These are phyloP conservation scores for Penicillium nucicola DNA, from an alignment of 495 filamentous ascomycete genomes.

Conservation along the genomic window DNA sequence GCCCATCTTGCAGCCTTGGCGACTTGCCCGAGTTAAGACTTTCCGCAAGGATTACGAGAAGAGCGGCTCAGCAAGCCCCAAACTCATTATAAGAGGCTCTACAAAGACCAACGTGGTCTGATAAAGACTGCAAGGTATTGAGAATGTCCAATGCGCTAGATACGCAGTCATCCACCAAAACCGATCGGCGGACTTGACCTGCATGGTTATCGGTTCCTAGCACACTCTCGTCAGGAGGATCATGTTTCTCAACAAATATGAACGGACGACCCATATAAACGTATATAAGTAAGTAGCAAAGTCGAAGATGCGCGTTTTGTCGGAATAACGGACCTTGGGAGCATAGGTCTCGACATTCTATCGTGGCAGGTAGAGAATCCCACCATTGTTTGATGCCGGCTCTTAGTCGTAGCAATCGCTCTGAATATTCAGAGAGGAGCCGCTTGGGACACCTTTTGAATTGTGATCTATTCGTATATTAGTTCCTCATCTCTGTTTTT, in stretches of 20 bases:
- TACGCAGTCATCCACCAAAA: slow-evolving; percentile 40
- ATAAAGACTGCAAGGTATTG: slow-evolving; percentile 36
- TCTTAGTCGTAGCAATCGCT: slow-evolving; percentile 32
- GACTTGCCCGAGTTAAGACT: slow-evolving; percentile 27
- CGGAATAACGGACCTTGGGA: slow-evolving; percentile 35
- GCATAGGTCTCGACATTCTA: slow-evolving; percentile 31
- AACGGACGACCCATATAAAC: slow-evolving; percentile 48
- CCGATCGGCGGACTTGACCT: slow-evolving; percentile 27
- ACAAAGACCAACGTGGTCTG: slow-evolving; percentile 40
- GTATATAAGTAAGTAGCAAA: slow-evolving; percentile 42
- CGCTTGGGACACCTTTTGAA: slow-evolving; percentile 36
- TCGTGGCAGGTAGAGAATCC: slow-evolving; percentile 33
- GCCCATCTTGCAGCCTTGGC: slow-evolving; percentile 6
- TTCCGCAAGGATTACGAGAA: slow-evolving; percentile 47
- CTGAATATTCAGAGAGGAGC: slow-evolving; percentile 35
- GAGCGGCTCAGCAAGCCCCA: slow-evolving; percentile 44
- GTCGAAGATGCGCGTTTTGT: slow-evolving; percentile 39
- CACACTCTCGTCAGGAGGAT: slow-evolving; percentile 6
- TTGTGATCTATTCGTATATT: slow-evolving; percentile 9
- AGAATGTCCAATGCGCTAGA: slow-evolving; percentile 44
- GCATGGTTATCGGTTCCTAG: slow-evolving; percentile 3
- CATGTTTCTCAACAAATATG: slow-evolving; percentile 32
- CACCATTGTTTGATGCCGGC: slow-evolving; percentile 42
- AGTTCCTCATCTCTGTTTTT: not conserved
- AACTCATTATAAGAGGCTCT: slow-evolving; percentile 49